Evolutionary conservation across 2,329 filamentous ascomycete genomes (phyloP).

Genomic region (Colletotrichum sp.): DNA sequence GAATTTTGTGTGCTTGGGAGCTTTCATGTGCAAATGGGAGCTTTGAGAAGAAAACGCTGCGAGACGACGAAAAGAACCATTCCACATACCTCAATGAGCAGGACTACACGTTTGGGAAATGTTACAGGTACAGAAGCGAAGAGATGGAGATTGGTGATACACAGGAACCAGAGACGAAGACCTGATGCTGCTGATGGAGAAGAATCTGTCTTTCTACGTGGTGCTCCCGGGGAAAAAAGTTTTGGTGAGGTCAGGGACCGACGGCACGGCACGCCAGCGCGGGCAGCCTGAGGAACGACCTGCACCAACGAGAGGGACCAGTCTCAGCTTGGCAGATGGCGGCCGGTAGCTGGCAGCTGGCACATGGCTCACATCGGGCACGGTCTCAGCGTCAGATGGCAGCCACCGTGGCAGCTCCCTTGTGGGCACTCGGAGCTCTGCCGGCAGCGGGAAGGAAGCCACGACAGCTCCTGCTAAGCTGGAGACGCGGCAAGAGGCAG

Average conservation of each 20-base stretch:
- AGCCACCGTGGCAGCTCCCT: not conserved
- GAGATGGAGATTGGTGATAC: slow-evolving; percentile 38
- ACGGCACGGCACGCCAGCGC: not conserved
- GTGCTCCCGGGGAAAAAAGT: slow-evolving; percentile 7
- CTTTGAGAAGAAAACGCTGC: not conserved
- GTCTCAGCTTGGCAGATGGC: not conserved
- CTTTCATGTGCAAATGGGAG: not conserved
- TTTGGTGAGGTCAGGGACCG: slow-evolving; percentile 20
- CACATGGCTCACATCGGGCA: rapidly evolving
- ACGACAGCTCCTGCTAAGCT: not conserved
- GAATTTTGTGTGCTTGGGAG: not conserved
- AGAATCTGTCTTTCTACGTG: not conserved
- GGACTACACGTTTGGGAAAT: slow-evolving; percentile 1
- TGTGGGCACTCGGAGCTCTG: not conserved
- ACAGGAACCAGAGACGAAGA: slow-evolving; percentile 9
- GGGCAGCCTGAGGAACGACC: slow-evolving; percentile 17
- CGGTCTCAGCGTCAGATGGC: not conserved
- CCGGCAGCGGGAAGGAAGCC: not conserved
- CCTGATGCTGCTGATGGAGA: not conserved
- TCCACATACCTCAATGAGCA: slow-evolving; percentile 18
- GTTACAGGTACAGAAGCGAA: slow-evolving; percentile 34
- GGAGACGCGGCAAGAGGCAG: not conserved
- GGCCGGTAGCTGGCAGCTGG: not conserved
- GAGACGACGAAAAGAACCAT: not conserved
- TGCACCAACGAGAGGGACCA: not conserved